These are phyloP conservation scores for Boletellus ananas DNA, from an alignment of 768 basidiomycete genomes.

Conservation along the genomic window DNA sequence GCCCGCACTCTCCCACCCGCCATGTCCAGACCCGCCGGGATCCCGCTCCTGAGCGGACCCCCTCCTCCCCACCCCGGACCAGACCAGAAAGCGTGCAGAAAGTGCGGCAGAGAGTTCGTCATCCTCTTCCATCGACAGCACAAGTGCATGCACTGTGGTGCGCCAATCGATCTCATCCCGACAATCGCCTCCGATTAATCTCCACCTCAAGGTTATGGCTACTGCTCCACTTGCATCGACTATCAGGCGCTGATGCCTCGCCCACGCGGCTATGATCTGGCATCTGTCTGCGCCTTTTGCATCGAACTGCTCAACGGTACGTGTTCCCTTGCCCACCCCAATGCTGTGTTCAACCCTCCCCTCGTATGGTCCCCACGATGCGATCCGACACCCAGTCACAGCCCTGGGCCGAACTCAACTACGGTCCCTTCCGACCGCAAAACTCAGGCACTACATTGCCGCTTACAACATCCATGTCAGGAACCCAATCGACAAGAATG, in stretches of 20 bases:
- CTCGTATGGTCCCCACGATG: not conserved
- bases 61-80: constrained; percentile 38
- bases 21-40: constrained; percentile 37
- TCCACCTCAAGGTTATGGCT: constrained; percentile 52
- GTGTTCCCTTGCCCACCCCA: constrained; percentile 15
- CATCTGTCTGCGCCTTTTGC: constrained; percentile 69
- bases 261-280: constrained; percentile 57
- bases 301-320: constrained; percentile 65
- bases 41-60: constrained; percentile 71
- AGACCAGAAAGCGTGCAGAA: constrained; percentile 49
- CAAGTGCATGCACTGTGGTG: constrained; percentile 75
- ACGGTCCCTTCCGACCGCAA: constrained; percentile 51
- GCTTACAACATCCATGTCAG: constrained; percentile 65
- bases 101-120: constrained; percentile 72
- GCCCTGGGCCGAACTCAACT: constrained; percentile 59
- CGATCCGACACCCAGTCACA: constrained; percentile 54
- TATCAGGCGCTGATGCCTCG: constrained; percentile 79
- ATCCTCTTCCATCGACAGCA: constrained; percentile 60
- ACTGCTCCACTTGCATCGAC: constrained; percentile 71
- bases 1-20: not conserved
- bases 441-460: constrained; percentile 63
- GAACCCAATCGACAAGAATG: constrained; percentile 72
- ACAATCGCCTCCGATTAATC: not conserved
- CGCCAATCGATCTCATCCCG: constrained; percentile 16
- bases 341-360: not conserved